These are phyloP conservation scores for Cyanodermella asteris DNA, from an alignment of 2,329 filamentous ascomycete genomes.

Conservation along the genomic window DNA sequence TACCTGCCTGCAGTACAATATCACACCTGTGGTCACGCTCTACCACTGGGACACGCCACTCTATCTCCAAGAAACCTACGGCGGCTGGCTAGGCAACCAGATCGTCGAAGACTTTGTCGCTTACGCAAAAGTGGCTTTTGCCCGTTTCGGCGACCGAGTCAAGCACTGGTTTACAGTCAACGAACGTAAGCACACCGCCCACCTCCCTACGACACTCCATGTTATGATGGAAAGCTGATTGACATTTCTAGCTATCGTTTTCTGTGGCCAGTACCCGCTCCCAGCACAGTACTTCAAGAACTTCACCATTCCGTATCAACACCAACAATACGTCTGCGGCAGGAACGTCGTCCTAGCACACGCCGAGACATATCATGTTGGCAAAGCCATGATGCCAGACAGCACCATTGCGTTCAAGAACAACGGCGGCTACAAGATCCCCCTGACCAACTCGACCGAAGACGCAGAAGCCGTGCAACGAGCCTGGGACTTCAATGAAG, in stretches of 20 bases:
- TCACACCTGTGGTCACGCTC: conserved; percentile 23
- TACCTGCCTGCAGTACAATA: conserved; percentile 19
- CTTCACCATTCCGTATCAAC: conserved; percentile 13
- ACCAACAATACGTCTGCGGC: conserved; percentile 16
- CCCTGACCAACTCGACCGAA: conserved; percentile 13
- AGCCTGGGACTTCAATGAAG: conserved; percentile 18
- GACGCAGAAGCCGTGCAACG: conserved; percentile 15
- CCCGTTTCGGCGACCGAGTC: conserved; percentile 17
- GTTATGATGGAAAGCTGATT: no score
- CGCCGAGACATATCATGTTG: conserved; percentile 18
- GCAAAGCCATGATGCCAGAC: conserved; percentile 19
- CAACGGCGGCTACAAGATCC: conserved; percentile 17
- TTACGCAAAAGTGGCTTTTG: conserved; percentile 18
- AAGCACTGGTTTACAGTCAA: conserved; percentile 22
- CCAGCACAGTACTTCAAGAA: conserved; percentile 17
- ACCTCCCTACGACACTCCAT: no score
- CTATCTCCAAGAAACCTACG: conserved; percentile 16
- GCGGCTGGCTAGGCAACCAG: conserved; percentile 15
- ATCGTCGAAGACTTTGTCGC: conserved; percentile 13
- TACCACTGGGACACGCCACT: conserved; percentile 21
- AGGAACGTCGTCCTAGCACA: conserved; percentile 17
- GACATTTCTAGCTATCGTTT: conserved; percentile 9
- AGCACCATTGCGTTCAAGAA: conserved; percentile 17
- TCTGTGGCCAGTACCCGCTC: conserved; percentile 12
- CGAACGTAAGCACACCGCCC: no score